These are phyloP conservation scores for Rhexocercosporidium sp. DNA, from an alignment of 2,329 filamentous ascomycete species.

Conservation along the genomic window DNA sequence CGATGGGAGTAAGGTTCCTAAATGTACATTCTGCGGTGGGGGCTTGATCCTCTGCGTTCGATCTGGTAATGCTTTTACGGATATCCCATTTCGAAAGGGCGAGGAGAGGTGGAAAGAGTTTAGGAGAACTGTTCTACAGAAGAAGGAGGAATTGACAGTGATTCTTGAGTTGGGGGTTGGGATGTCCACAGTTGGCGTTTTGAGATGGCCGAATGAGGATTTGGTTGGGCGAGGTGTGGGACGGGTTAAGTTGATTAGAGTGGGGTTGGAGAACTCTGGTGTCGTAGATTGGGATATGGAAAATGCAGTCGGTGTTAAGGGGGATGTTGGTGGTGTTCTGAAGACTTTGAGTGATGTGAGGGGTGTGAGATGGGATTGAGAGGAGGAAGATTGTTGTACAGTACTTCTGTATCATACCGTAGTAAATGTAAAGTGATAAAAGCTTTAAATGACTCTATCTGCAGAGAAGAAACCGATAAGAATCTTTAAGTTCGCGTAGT, in stretches of 20 bases:
- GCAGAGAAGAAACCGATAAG: too few relatives aligned
- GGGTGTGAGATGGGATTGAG: neutral
- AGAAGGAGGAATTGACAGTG: neutral
- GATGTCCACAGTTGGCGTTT: neutral
- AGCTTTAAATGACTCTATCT: too few relatives aligned
- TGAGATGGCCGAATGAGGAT: slow-evolving; percentile 10
- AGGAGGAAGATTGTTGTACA: neutral
- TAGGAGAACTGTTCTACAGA: neutral
- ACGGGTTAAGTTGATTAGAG: slow-evolving; percentile 1
- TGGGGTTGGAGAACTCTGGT: neutral
- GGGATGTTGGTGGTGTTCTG: neutral
- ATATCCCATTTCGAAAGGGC: neutral
- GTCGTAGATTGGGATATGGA: slow-evolving; percentile 11
- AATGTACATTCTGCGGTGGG: slow-evolving; percentile 2
- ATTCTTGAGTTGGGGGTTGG: slow-evolving; percentile 8
- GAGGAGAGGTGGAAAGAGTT: slow-evolving; percentile 6
- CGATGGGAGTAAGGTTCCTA: neutral
- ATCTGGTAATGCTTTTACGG: neutral
- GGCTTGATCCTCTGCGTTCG: neutral
- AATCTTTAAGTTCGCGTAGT: too few relatives aligned
- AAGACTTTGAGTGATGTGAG: neutral
- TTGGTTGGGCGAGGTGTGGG: neutral
- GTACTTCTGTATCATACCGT: too few relatives aligned
- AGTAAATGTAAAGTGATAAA: too few relatives aligned
- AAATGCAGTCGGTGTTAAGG: neutral